Evolutionary conservation across 257 asterid species (phyloP).

Genomic region (Ehretia macrophylla): DNA sequence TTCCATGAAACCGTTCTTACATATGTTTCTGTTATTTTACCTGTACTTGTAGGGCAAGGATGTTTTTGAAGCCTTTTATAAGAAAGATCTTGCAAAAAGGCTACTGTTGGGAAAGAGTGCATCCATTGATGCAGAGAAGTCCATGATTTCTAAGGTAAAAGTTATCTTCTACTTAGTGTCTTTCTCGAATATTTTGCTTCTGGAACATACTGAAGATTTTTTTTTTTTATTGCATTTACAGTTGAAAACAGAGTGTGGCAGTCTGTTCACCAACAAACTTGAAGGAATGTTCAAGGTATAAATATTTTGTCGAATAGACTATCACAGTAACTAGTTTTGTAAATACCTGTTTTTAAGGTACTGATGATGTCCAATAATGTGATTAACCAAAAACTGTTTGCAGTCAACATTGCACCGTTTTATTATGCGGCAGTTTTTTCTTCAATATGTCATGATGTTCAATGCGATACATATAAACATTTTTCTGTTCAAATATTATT

Average conservation of each 20-base stretch:
- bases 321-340: not conserved
- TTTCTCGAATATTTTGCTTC: slow-evolving; percentile 8
- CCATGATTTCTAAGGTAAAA: slow-evolving; percentile 47
- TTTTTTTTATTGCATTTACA: slow-evolving; percentile 33
- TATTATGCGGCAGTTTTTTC: no score
- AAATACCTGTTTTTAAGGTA: no score
- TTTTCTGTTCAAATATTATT: no score
- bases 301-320: not conserved
- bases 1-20: not conserved
- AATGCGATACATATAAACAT: no score
- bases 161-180: not conserved
- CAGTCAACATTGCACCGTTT: no score
- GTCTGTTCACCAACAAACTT: slow-evolving; percentile 96
- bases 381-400: no score
- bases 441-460: no score
- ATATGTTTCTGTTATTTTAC: not conserved
- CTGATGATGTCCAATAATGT: no score
- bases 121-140: slow-evolving; percentile 95
- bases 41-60: slow-evolving; percentile 37
- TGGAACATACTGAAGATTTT: slow-evolving; percentile 12
- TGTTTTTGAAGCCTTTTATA: slow-evolving; percentile 51
- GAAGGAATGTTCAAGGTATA: slow-evolving; percentile 98
- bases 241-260: slow-evolving; percentile 98
- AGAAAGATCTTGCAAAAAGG: slow-evolving; percentile 78
- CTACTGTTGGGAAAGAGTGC: slow-evolving; percentile 92